Evolutionary conservation across 163 green algal genomes (phyloP), one percentile per base, ranked within the genome.

Genomic region (Chlamydomonas reinhardtii): DNA sequence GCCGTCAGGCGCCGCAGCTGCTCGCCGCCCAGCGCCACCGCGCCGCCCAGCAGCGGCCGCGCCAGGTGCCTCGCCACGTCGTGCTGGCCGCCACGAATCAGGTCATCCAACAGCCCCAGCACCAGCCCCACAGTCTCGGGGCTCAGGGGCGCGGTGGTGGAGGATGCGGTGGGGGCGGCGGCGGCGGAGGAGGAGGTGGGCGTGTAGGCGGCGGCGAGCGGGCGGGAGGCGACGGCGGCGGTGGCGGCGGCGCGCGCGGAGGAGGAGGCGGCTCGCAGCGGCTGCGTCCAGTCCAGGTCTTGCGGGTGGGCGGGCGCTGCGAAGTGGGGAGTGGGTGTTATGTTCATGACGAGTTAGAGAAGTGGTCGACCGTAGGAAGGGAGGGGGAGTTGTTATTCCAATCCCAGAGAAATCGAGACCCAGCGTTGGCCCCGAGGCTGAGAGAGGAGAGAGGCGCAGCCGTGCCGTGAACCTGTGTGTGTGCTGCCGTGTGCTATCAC

Each of bases 221-320:
- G 31, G 24, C 75, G 73, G 22, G 84, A 56, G 34, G 84, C 84
- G 22, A 85, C 68, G 35, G 43, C 59, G 5, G 75, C 59, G 0
- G 84, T 70, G 34, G 84, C 76, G 17, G 72, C 69, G 22, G 84
- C 73, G 29, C 34, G 29, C 35, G 68, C 68, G 69, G 32, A 81
- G 73, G 52, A 64, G 66, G 31, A 70, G n/a, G 86, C 79, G 32
- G 39, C 65, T 6, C 88, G 76, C n/a, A 91, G 61, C 22, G 88
- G 88, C 72, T 80, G n/a, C 32, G 76, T 83, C 88, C 88, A 91
- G 82, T 91, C 88, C 65, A 91, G 76, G 68, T 91, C 88, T 20
- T 89, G 82, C 2, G 78, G 48, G 61, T 87, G 83, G 2, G 76
- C 76, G 14, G 59, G 65, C 25, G 76, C 88, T 91, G 82, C 52